Conservation (phyloP, 2,329 filamentous ascomycete species). For the Sclerotinia subarctica region DNA sequence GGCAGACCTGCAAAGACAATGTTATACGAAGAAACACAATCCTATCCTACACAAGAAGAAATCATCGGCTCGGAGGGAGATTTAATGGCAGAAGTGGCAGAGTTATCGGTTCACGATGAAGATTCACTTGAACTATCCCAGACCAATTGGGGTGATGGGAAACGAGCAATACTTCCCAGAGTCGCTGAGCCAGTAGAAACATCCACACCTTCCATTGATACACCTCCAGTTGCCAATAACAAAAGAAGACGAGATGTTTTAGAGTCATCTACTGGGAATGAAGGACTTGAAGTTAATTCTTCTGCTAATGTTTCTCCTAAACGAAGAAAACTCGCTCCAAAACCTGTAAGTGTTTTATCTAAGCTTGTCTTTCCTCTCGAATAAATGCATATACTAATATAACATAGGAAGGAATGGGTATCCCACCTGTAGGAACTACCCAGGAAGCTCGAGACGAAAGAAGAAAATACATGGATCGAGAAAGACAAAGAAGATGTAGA, state of each 20-base stretch:
- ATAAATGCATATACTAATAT: not conserved
- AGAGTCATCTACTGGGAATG: not conserved
- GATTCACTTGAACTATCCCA: not conserved
- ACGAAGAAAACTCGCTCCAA: not conserved
- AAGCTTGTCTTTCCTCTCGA: not conserved
- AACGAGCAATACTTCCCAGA: not conserved
- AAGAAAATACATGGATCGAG: slow-evolving; percentile 16
- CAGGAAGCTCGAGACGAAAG: slow-evolving; percentile 1
- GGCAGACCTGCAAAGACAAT: not conserved
- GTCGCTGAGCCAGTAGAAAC: not conserved
- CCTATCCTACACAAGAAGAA: not conserved
- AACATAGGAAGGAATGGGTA: slow-evolving; percentile 2
- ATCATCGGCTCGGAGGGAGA: not conserved
- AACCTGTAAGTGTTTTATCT: not conserved
- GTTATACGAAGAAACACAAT: not conserved
- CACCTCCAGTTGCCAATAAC: not conserved
- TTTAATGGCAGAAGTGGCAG: not conserved
- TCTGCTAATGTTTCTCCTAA: not conserved
- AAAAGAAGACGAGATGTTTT: not conserved
- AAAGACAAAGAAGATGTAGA: slow-evolving; percentile 15
- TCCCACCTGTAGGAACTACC: slow-evolving; percentile 6
- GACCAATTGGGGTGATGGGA: not conserved
- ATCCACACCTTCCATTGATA: not conserved
- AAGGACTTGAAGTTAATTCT: not conserved
- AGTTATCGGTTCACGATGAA: not conserved